Evolutionary conservation across 2,329 filamentous ascomycete genomes (phyloP), one percentile per base, ranked within the genome.

Genomic region (Colletotrichum sp.): DNA sequence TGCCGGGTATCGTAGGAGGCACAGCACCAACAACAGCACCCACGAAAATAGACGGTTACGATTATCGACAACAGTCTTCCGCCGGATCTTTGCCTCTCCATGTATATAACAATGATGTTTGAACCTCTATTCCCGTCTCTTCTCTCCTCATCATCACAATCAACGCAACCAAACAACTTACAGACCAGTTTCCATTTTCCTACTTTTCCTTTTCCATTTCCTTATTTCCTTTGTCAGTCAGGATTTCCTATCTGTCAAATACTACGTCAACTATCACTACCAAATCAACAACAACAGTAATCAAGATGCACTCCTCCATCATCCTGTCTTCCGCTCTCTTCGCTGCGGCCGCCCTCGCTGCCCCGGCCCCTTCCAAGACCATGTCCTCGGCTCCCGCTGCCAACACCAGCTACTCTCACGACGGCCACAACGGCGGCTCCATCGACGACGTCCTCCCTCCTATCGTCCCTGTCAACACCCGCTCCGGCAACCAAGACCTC

Each of bases 401-500:
- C 58, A 56, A 34, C 36, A 30, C 64, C 12, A 67, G 39, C 65
- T 25, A 30, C 27, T 15, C 65, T 13, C 34, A 70, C 4, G 43
- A 22, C 6, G 43, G 43, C n/a, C 55, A 71, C 28, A 62, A 61
- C 15, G 34, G 43, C 43, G 64, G 71, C 58, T 75, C 75, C 66
- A 77, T 80, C 73, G 70, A 80, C 66, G 71, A 75, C 43, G 67
- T 75, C 28, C 77, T 83, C 2, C 82, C 82, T 0, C 78, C 80
- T 3, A 39, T 82, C 32, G 81, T 83, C 15, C 78, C 79, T 8
- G 81, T 90, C 80, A 86, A 88, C 78, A 88, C 86, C 2, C 83
- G 85, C 22, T 85, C 86, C 13, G 78, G 87, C 0, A 85, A 88
- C 8, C 88, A 88, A 77, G 81, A 82, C n/a, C 86, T 89, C 66